These are phyloP conservation scores for Nannochloris sp. DNA, from an alignment of 139 green algal genomes.

Conservation along the genomic window DNA sequence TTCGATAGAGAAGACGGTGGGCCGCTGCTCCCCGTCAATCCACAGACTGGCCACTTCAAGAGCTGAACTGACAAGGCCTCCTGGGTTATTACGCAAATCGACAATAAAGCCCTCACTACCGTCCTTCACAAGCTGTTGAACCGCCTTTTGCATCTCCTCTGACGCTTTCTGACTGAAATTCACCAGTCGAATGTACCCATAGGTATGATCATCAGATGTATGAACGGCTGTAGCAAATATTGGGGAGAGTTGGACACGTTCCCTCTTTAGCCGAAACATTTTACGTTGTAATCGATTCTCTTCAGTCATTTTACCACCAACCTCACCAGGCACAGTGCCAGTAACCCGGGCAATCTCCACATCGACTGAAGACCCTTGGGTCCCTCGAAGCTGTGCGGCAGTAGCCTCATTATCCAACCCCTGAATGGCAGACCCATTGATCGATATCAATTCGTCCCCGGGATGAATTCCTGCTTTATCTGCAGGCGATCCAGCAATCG, in stretches of 20 bases:
- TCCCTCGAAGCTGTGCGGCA: slow-evolving; percentile 62
- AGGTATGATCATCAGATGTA: slow-evolving; percentile 24
- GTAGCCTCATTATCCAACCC: slow-evolving; percentile 65
- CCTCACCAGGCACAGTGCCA: slow-evolving; percentile 52
- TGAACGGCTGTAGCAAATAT: slow-evolving; percentile 54
- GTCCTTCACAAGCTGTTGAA: slow-evolving; percentile 51
- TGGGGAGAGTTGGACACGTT: slow-evolving; percentile 65
- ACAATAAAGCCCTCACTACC: slow-evolving; percentile 79
- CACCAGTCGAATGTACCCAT: slow-evolving; percentile 73
- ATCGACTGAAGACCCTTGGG: slow-evolving; percentile 52
- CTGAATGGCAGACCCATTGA: slow-evolving; percentile 46
- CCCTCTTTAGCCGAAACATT: slow-evolving; percentile 36
- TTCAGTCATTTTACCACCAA: slow-evolving; percentile 15
- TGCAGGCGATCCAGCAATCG: slow-evolving; percentile 77
- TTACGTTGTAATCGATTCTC: slow-evolving; percentile 5
- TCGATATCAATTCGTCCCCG: slow-evolving; percentile 68
- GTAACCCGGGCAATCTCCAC: slow-evolving; percentile 47
- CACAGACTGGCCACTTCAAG: slow-evolving; percentile 62
- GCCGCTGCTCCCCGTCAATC: slow-evolving; percentile 30
- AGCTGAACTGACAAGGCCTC: slow-evolving; percentile 68
- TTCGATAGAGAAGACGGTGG: neutral
- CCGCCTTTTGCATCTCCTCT: slow-evolving; percentile 60
- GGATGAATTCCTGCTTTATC: slow-evolving; percentile 70
- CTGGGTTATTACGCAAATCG: slow-evolving; percentile 89
- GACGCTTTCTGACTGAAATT: slow-evolving; percentile 72